phyloP scores from a whole-genome alignment of 2,329 filamentous ascomycete genomes.

The Monosporascus sp. region DNA sequence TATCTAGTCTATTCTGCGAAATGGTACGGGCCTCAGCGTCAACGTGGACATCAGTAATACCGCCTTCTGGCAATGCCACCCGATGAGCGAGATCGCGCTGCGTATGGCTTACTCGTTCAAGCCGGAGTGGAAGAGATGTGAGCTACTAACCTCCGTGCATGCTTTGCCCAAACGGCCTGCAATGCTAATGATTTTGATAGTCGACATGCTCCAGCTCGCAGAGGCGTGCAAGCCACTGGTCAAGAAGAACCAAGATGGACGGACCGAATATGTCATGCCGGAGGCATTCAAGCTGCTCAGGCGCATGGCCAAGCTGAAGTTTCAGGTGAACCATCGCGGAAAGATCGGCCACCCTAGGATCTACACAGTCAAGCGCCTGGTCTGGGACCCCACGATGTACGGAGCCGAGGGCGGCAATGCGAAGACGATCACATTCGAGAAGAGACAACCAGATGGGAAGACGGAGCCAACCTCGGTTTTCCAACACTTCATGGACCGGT shows the following conservation, averaged over 20 bases:
- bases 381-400: constrained; percentile 37
- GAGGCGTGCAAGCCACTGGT: constrained; percentile 31
- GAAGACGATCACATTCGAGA: constrained; percentile 51
- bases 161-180: neutral
- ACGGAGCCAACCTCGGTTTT: constrained; percentile 37
- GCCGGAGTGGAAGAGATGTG: constrained; percentile 24
- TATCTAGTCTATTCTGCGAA: constrained; percentile 30
- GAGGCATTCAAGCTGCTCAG: constrained; percentile 51
- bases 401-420: constrained; percentile 43
- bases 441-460: constrained; percentile 33
- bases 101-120: constrained; percentile 15
- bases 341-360: constrained; percentile 40
- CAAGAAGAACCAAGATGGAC: constrained; percentile 11
- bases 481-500: constrained; percentile 53
- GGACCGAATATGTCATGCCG: constrained; percentile 30
- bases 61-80: constrained; percentile 65
- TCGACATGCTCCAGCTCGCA: constrained; percentile 20
- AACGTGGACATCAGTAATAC: constrained; percentile 92
- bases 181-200: constrained; percentile 27
- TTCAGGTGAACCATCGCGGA: constrained; percentile 49
- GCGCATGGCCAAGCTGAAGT: constrained; percentile 50
- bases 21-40: constrained; percentile 62
- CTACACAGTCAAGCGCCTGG: constrained; percentile 48
- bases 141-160: constrained; percentile 3
- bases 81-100: constrained; percentile 32